phyloP scores from a whole-genome alignment of 2,329 filamentous ascomycete species.

The Pestalotiopsis sp. region DNA sequence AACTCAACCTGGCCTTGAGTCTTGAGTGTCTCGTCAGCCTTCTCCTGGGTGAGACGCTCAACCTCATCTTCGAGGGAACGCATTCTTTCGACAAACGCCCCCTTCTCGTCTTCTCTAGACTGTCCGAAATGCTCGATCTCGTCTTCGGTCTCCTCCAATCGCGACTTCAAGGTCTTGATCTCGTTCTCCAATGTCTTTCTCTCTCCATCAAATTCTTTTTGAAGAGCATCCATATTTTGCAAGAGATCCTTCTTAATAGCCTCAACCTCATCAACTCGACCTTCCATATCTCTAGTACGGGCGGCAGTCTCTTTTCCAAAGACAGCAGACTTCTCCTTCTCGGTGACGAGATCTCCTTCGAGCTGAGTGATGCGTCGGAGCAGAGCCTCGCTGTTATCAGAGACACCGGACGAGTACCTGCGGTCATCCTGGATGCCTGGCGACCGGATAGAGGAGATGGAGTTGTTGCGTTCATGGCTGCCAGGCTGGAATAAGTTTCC shows the following conservation, averaged over 20 bases:
- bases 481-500: conserved; percentile 58
- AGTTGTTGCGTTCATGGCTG: conserved; percentile 52
- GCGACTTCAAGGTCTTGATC: conserved; percentile 73
- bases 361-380: conserved; percentile 60
- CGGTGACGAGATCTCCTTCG: conserved; percentile 76
- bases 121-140: conserved; percentile 85
- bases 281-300: conserved; percentile 61
- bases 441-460: conserved; percentile 50
- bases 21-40: conserved; percentile 59
- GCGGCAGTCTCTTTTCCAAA: conserved; percentile 72
- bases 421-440: conserved; percentile 44
- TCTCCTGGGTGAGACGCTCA: conserved; percentile 61
- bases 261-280: conserved; percentile 80
- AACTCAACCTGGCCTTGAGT: conserved; percentile 65
- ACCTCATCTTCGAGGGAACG: conserved; percentile 72
- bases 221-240: conserved; percentile 90
- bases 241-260: conserved; percentile 93
- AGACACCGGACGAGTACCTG: conserved; percentile 38
- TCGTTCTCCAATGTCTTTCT: conserved; percentile 82
- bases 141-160: conserved; percentile 87
- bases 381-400: conserved; percentile 49
- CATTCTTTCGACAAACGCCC: conserved; percentile 68
- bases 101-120: conserved; percentile 80
- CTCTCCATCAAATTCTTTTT: conserved; percentile 85
- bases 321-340: conserved; percentile 68